Conservation (phyloP, 805 yeast genomes). For the Teunomyces funiuensis region DNA sequence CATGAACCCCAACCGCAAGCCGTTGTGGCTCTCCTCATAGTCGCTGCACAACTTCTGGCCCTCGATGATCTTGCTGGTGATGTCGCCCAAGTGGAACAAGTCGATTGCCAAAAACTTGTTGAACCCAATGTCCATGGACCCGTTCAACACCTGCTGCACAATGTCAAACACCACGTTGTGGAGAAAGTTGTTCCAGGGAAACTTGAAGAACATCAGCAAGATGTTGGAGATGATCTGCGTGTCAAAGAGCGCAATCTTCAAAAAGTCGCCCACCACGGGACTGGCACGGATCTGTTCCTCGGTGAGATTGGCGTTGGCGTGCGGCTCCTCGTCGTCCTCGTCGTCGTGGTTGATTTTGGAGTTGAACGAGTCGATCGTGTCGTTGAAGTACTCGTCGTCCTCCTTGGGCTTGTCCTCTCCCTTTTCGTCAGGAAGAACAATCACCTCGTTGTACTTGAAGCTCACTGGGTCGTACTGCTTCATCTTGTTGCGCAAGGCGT, state of each 20-base stretch:
- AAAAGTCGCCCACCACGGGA: conserved; percentile 45
- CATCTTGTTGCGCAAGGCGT: conserved; percentile 38
- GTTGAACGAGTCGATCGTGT: conserved; percentile 40
- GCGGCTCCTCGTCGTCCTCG: conserved; percentile 41
- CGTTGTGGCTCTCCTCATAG: conserved; percentile 25
- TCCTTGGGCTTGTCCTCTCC: conserved; percentile 6
- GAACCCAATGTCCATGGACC: conserved; percentile 50
- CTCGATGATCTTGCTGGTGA: conserved; percentile 41
- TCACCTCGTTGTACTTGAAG: conserved; percentile 45
- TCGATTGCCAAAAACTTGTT: conserved; percentile 52
- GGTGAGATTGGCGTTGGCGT: conserved; percentile 43
- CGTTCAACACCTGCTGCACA: conserved; percentile 47
- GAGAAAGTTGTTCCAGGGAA: conserved; percentile 48
- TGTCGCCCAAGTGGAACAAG: conserved; percentile 51
- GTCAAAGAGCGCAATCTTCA: conserved; percentile 43
- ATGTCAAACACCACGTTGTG: conserved; percentile 49
- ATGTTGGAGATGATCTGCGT: conserved; percentile 44
- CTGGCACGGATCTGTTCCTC: conserved; percentile 42
- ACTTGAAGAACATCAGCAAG: conserved; percentile 43
- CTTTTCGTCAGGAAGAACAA: conserved; percentile 31
- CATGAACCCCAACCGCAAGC: conserved; percentile 30
- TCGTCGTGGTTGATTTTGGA: conserved; percentile 22
- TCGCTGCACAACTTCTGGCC: conserved; percentile 43
- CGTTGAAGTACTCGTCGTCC: conserved; percentile 18
- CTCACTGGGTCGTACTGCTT: conserved; percentile 44